phyloP scores from a whole-genome alignment of 371 early-diverging fungal species.

The Nosema muscidifuracis region DNA sequence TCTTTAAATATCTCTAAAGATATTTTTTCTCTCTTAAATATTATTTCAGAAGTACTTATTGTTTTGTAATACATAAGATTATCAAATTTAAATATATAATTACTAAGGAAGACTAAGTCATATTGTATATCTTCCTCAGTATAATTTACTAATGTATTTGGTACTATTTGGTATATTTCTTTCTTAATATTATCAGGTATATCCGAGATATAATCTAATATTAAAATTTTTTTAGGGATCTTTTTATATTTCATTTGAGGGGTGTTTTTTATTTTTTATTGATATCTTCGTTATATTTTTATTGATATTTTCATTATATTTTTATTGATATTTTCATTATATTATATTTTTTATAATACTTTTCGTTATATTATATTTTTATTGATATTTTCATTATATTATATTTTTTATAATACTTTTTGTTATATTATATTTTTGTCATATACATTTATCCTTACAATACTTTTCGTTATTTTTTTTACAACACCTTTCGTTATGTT shows the following conservation, averaged over 20 bases:
- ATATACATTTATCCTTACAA: too few species aligned
- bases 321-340: too few species aligned
- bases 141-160: neutral
- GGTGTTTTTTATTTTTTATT: neutral
- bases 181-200: neutral
- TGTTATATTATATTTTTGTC: too few species aligned
- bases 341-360: too few species aligned
- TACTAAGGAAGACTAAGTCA: neutral
- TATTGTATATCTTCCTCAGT: neutral
- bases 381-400: too few species aligned
- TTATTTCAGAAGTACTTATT: neutral
- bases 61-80: neutral
- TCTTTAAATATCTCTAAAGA: neutral
- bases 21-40: neutral
- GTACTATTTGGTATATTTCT: neutral
- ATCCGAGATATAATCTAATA: neutral
- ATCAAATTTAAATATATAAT: neutral
- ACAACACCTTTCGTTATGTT: too few species aligned
- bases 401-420: too few species aligned
- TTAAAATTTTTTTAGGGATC: constrained; percentile 2
- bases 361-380: too few species aligned
- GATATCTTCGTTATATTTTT: too few species aligned
- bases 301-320: too few species aligned
- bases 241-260: neutral
- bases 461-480: too few species aligned